These are phyloP conservation scores for Entomortierella lignicola DNA, from an alignment of 192 early-diverging fungal species.

Conservation along the genomic window DNA sequence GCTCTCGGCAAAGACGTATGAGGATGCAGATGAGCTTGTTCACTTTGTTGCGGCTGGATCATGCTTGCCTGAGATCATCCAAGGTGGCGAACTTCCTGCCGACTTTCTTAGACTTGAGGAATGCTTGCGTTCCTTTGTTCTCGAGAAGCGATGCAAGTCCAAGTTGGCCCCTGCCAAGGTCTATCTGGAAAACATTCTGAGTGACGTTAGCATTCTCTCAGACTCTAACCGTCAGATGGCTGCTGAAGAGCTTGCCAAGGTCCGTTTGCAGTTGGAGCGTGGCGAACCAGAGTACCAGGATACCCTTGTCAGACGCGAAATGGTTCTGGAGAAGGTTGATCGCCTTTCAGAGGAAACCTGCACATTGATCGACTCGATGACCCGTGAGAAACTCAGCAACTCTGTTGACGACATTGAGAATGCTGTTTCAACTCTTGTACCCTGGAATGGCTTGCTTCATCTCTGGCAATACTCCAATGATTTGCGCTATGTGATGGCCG, in stretches of 20 bases:
- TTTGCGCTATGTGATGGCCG: constrained; percentile 76
- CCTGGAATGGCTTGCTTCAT: constrained; percentile 84
- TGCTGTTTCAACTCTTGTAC: constrained; percentile 70
- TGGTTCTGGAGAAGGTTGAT: constrained; percentile 73
- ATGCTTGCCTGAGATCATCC: constrained; percentile 41
- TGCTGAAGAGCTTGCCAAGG: constrained; percentile 67
- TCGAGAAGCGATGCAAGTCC: constrained; percentile 94
- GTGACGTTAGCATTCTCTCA: constrained; percentile 80
- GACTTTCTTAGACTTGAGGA: constrained; percentile 87
- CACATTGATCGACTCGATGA: constrained; percentile 61
- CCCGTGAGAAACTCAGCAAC: constrained; percentile 50
- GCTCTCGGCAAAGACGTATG: constrained; percentile 94
- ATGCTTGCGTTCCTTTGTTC: constrained; percentile 88
- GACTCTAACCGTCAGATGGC: constrained; percentile 76
- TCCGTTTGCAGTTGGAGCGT: constrained; percentile 70
- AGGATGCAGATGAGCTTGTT: constrained; percentile 89
- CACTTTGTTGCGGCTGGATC: constrained; percentile 93
- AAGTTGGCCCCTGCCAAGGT: constrained; percentile 95
- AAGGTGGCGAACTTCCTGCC: constrained; percentile 34
- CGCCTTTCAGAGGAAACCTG: constrained; percentile 69
- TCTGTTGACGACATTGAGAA: constrained; percentile 78
- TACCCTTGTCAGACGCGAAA: constrained; percentile 78
- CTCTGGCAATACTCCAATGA: constrained; percentile 91
- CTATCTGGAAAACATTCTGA: constrained; percentile 88
- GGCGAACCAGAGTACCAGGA: constrained; percentile 80